A percentile compares a stretch with the other conserved stretches of the same genome.
Evolutionary conservation across 352 stramenopile species (phyloP).

Genomic region (Phytophthora multivora): DNA sequence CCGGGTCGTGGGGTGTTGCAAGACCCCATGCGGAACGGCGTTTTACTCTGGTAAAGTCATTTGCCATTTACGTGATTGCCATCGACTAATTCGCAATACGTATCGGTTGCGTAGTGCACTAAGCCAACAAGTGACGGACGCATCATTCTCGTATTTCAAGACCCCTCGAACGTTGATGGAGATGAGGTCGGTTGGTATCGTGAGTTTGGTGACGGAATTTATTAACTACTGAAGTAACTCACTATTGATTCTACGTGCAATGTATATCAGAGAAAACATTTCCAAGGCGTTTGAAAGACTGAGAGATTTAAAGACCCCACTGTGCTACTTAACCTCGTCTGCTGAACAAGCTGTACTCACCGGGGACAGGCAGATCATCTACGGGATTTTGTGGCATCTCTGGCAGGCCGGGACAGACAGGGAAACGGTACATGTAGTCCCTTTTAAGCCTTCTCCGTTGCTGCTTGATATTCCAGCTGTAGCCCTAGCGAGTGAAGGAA

Average conservation of each 20-base stretch:
- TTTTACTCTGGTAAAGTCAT: slow-evolving; percentile 37
- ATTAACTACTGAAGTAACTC: not conserved
- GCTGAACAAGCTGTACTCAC: slow-evolving; percentile 38
- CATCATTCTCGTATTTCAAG: slow-evolving; percentile 25
- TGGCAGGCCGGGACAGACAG: slow-evolving; percentile 30
- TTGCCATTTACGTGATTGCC: too few species aligned
- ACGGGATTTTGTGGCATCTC: slow-evolving; percentile 57
- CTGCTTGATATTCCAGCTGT: slow-evolving; percentile 32
- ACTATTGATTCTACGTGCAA: not conserved
- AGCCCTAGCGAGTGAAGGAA: slow-evolving; percentile 8
- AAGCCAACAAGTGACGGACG: slow-evolving; percentile 1
- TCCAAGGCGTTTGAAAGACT: slow-evolving; percentile 26
- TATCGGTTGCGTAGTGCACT: not conserved
- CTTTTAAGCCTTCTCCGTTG: slow-evolving; percentile 10
- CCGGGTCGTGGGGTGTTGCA: slow-evolving; percentile 27
- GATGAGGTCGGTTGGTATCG: slow-evolving; percentile 23
- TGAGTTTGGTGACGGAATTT: not conserved
- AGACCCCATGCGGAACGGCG: slow-evolving; percentile 44
- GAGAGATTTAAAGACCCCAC: slow-evolving; percentile 11
- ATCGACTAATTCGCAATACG: too few species aligned
- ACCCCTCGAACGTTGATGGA: slow-evolving; percentile 25
- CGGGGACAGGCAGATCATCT: slow-evolving; percentile 50
- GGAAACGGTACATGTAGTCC: too few species aligned
- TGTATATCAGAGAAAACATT: slow-evolving; percentile 43
- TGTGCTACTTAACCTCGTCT: slow-evolving; percentile 20